Evolutionary conservation across 2,329 filamentous ascomycete genomes (phyloP).

Genomic region (Monosporascus sp.): DNA sequence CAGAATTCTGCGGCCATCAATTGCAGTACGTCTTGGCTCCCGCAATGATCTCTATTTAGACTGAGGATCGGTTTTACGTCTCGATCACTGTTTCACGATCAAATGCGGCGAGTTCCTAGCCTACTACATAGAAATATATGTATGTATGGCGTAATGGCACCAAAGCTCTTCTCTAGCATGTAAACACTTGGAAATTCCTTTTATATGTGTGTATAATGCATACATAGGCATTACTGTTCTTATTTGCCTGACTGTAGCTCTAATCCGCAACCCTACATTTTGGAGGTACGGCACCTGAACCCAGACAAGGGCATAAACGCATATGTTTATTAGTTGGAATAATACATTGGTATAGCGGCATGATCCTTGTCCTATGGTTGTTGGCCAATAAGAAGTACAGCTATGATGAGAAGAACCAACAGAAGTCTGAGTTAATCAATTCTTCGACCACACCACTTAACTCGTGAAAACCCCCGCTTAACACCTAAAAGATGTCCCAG

Average conservation of each 20-base stretch:
- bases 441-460: not conserved
- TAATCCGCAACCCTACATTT: too few species aligned
- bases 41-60: not conserved
- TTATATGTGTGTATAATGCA: too few species aligned
- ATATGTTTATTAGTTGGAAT: not conserved
- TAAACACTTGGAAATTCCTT: too few species aligned
- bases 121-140: not conserved
- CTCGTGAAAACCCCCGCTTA: not conserved
- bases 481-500: not conserved
- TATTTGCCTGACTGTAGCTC: too few species aligned
- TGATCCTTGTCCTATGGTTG: not conserved
- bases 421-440: not conserved
- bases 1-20: too few species aligned
- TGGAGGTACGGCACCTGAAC: too few species aligned
- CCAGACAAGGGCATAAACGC: not conserved
- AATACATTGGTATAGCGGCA: not conserved
- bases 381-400: not conserved
- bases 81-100: not conserved
- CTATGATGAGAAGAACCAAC: not conserved
- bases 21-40: not conserved
- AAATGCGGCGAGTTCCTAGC: not conserved
- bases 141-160: too few species aligned
- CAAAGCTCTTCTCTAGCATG: too few species aligned
- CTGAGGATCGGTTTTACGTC: not conserved
- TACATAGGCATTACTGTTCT: too few species aligned